A percentile compares a stretch with the other conserved stretches of the same genome.
phyloP scores from a whole-genome alignment of 331 rosid genomes.

The Saraca asoca region DNA sequence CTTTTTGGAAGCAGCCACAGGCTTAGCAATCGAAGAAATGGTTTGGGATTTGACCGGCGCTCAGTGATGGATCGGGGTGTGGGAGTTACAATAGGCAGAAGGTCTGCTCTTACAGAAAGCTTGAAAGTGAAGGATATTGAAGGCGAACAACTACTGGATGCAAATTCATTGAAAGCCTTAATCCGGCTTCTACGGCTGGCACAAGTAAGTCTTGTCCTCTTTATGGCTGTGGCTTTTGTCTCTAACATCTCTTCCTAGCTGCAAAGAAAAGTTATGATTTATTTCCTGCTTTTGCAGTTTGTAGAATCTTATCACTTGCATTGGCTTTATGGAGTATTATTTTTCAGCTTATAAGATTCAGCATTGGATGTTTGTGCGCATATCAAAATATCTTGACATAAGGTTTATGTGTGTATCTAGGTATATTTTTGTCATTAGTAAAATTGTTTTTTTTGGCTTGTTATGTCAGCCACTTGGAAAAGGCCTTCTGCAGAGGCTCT shows the following conservation, averaged over 20 bases:
- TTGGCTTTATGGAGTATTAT: slow-evolving; percentile 7
- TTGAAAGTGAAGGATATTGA: slow-evolving; percentile 83
- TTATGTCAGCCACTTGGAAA: slow-evolving; percentile 90
- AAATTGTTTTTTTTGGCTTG: slow-evolving; percentile 12
- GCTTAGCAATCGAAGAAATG: slow-evolving; percentile 82
- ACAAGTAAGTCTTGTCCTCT: slow-evolving; percentile 60
- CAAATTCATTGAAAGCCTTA: slow-evolving; percentile 80
- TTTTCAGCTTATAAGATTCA: not conserved
- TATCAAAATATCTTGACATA: slow-evolving; percentile 28
- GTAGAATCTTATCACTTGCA: not conserved
- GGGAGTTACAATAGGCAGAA: slow-evolving; percentile 84
- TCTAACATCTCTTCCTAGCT: slow-evolving; percentile 18
- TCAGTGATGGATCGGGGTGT: slow-evolving; percentile 93
- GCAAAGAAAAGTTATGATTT: slow-evolving; percentile 12
- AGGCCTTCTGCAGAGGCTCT: slow-evolving; percentile 96
- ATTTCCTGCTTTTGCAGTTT: slow-evolving; percentile 6
- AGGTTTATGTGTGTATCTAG: slow-evolving; percentile 13
- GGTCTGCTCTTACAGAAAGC: slow-evolving; percentile 72
- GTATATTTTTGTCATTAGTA: slow-evolving; percentile 12
- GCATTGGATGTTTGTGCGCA: not conserved
- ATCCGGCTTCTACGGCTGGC: slow-evolving; percentile 89
- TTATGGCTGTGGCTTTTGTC: slow-evolving; percentile 26
- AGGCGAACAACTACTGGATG: slow-evolving; percentile 87
- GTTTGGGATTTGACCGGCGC: slow-evolving; percentile 85
- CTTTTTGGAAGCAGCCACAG: slow-evolving; percentile 81